Percentiles rank a stretch among this genome's conserved stretches.
phyloP scores from a whole-genome alignment of 345 rosid genomes.

The Hibiscus tridactylites region DNA sequence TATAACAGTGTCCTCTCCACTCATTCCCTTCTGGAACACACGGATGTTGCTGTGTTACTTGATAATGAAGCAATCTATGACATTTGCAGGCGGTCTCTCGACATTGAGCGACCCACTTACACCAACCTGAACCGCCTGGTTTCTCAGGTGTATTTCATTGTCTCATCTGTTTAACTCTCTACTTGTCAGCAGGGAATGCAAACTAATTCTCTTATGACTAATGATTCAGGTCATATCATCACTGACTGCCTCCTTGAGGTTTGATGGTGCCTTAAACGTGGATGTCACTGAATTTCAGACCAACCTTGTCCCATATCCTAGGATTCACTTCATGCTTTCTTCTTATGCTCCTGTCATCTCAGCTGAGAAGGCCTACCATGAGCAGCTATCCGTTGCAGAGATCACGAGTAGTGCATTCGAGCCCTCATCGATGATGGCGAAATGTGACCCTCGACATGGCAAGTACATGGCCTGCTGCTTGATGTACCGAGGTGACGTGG shows the following conservation, averaged over 20 bases:
- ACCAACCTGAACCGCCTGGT: conserved; percentile 41
- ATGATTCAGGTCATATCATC: conserved; percentile 36
- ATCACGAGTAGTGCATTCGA: conserved; percentile 50
- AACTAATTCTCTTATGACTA: neutral
- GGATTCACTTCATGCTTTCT: conserved; percentile 49
- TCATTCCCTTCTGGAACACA: conserved; percentile 39
- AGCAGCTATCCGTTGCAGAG: conserved; percentile 47
- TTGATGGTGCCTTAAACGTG: conserved; percentile 44
- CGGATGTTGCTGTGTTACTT: conserved; percentile 33
- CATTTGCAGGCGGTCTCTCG: conserved; percentile 39
- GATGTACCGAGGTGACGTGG: conserved; percentile 42
- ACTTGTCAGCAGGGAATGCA: neutral
- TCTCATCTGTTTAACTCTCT: neutral
- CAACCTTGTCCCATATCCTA: conserved; percentile 42
- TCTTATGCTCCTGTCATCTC: conserved; percentile 47
- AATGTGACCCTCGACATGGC: conserved; percentile 50
- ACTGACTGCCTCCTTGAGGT: conserved; percentile 37
- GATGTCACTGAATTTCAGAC: conserved; percentile 50
- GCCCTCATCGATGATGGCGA: conserved; percentile 56
- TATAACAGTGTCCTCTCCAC: conserved; percentile 44
- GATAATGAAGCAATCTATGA: conserved; percentile 39
- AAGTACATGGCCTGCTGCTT: conserved; percentile 49
- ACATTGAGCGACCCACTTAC: conserved; percentile 41
- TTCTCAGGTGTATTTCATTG: conserved; percentile 26
- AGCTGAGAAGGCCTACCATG: conserved; percentile 36